Evolutionary conservation across 495 filamentous ascomycete genomes (phyloP), one percentile per base, ranked within the genome.

Genomic region (Apiosordaria backusii): DNA sequence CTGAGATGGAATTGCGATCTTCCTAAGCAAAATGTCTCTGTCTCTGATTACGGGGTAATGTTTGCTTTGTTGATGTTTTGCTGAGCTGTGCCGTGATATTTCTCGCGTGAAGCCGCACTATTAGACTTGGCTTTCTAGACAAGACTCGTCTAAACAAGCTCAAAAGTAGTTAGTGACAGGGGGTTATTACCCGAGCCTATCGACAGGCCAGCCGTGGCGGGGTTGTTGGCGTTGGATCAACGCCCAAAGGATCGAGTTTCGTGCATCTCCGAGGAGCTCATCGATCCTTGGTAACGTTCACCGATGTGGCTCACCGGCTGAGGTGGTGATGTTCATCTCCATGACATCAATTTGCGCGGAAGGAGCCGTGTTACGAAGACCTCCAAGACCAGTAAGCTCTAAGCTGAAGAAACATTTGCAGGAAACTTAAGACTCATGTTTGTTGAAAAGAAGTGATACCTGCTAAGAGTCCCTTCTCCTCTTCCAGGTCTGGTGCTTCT

Each of bases 211-310:
- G 52, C 9, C 19, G 21, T 23, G 22, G n/a, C 52, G 22, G 52
- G 52, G 52, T 55, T 23, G 60, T 57, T 60, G 52, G 52, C 35
- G 26, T 61, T 29, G 64, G 19, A 62, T 65, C 53, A 60, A 45
- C 35, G 13, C 65, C 65, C 54, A 60, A 57, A 55, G 16, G 7
- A 66, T 67, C 65, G 50, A 62, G 35, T 60, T 54, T 67, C 64
- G 68, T 60, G 67, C 76, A 78, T 78, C 75, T 76, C 75, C 75
- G 71, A 78, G 75, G 76, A 74, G 67, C 26, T 35, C 16, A 27
- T 27, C n/a, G 18, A n/a, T 19, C 26, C 25, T 24, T 22, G 23
- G 57, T 26, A 16, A 25, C 9, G 26, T 19, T 50, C 66, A 55
- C 61, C 52, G 60, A 50, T 29, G 45, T 55, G n/a, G 58, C 40